Evolutionary conservation across 805 yeast genomes (phyloP).

Genomic region (Monosporozyma unispora): DNA sequence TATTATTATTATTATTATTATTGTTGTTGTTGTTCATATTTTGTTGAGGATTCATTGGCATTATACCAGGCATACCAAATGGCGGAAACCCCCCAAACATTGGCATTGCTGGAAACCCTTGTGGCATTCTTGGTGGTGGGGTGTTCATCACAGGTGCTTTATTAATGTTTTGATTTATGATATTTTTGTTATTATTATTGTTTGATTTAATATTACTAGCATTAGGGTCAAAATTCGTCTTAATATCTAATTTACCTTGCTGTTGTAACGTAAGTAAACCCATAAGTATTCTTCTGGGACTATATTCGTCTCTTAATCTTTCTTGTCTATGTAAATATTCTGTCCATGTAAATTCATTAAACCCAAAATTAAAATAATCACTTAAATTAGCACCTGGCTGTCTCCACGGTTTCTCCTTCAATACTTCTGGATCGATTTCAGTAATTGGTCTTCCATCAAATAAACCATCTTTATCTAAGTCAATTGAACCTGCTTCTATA

Average conservation of each 20-base stretch:
- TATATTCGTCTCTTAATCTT: slow-evolving; percentile 65
- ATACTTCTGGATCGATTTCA: slow-evolving; percentile 64
- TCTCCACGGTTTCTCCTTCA: slow-evolving; percentile 97
- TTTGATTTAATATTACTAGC: slow-evolving; percentile 8
- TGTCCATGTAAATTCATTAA: slow-evolving; percentile 93
- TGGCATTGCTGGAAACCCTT: slow-evolving; percentile 26
- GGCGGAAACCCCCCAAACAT: slow-evolving; percentile 32
- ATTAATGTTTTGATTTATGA: background rate
- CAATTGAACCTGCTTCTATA: slow-evolving; percentile 21
- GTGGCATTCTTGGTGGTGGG: slow-evolving; percentile 26
- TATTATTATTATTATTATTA: slow-evolving; percentile 6
- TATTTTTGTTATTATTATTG: background rate
- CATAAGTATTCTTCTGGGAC: slow-evolving; percentile 71
- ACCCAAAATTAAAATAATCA: slow-evolving; percentile 94
- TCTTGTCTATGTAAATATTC: slow-evolving; percentile 87
- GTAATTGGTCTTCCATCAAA: slow-evolving; percentile 77
- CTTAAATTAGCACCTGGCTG: slow-evolving; percentile 92
- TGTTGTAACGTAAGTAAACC: slow-evolving; percentile 32
- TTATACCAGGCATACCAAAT: slow-evolving; percentile 32
- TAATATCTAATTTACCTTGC: slow-evolving; percentile 36
- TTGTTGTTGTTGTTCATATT: slow-evolving; percentile 6
- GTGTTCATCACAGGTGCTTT: background rate
- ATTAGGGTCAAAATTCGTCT: slow-evolving; percentile 21
- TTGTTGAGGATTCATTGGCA: slow-evolving; percentile 29
- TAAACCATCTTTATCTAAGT: slow-evolving; percentile 27